Evolutionary conservation across 164 flowering plant genomes (phyloP), one percentile per base, ranked within the genome.

Genomic region (Kingdonia uniflora): DNA sequence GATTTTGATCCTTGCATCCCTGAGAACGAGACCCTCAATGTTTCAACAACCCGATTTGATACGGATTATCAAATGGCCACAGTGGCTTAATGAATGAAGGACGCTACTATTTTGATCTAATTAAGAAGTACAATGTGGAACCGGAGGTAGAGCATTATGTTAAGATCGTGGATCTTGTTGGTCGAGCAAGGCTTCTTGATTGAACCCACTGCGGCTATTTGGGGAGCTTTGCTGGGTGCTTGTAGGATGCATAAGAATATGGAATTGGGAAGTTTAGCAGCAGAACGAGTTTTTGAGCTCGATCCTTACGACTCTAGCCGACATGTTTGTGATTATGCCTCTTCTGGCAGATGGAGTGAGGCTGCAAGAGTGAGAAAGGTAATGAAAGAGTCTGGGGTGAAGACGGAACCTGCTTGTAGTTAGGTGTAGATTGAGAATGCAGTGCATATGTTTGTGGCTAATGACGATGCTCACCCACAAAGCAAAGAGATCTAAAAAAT

Each of bases 381-480:
- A 71, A 78, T 80, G 83, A 76, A 67, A 59, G 74, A 66, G 33
- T 62, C 63, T 51, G 81, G 80, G 19, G 79, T 78, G 47, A 80
- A 78, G 64, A 82, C 76, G 52, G 80, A 78, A 61, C 89, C 85
- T 46, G 85, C 81, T 52, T 74, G 78, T 64, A 82, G 89, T 64
- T 82, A 84, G 89, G 82, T 82, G 47, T 85, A 82, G 67, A 73
- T 80, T 37, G 81, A 73, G 67, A 80, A 77, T 52, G 56, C 56
- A 12, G 76, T 77, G 39, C 84, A 81, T 46, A 52, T 69, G 64
- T 81, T 81, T 59, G 17, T n/a, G n/a, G n/a, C n/a, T n/a, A n/a
- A n/a, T n/a, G n/a, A n/a, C n/a, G n/a, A n/a, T n/a, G n/a, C n/a
- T n/a, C n/a, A n/a, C n/a, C n/a, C n/a, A n/a, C n/a, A n/a, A n/a